A percentile compares a stretch with the other conserved stretches of the same genome.
phyloP scores from a whole-genome alignment of 2,329 filamentous ascomycete genomes.

The Exophiala xenobiotica region DNA sequence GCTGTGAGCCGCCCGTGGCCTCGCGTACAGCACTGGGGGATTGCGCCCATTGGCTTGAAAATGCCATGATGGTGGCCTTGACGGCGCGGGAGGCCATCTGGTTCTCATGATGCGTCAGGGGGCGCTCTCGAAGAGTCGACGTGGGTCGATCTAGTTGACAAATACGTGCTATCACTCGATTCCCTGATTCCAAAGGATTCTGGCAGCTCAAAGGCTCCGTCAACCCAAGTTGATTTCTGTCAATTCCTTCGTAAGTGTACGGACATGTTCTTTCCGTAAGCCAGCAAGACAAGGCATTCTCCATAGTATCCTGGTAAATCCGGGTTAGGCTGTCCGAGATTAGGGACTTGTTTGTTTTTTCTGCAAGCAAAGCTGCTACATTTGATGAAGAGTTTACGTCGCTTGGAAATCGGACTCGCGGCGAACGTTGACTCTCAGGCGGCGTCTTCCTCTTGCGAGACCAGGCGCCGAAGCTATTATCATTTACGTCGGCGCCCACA shows the following conservation, averaged over 20 bases:
- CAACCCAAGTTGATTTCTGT: not conserved
- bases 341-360: slow-evolving; percentile 38
- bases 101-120: slow-evolving; percentile 9
- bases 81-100: slow-evolving; percentile 18
- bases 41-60: slow-evolving; percentile 22
- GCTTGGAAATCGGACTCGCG: not conserved
- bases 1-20: slow-evolving; percentile 2
- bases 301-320: slow-evolving; percentile 25
- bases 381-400: slow-evolving; percentile 4
- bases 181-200: slow-evolving; percentile 13
- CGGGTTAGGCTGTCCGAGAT: slow-evolving; percentile 33
- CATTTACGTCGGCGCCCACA: not conserved
- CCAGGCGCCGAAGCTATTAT: not conserved
- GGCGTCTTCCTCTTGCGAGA: slow-evolving; percentile 17
- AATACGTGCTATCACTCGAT: slow-evolving; percentile 16
- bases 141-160: slow-evolving; percentile 16
- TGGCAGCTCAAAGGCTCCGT: not conserved
- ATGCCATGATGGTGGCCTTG: slow-evolving; percentile 20
- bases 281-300: slow-evolving; percentile 25
- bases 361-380: slow-evolving; percentile 33
- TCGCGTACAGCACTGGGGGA: not conserved
- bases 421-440: slow-evolving; percentile 14
- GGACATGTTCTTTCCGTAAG: slow-evolving; percentile 30
- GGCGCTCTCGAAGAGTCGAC: slow-evolving; percentile 5
- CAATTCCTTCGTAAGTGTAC: slow-evolving; percentile 35